These are phyloP conservation scores for Syzygium aromaticum DNA, from an alignment of 345 rosid genomes.

Conservation along the genomic window DNA sequence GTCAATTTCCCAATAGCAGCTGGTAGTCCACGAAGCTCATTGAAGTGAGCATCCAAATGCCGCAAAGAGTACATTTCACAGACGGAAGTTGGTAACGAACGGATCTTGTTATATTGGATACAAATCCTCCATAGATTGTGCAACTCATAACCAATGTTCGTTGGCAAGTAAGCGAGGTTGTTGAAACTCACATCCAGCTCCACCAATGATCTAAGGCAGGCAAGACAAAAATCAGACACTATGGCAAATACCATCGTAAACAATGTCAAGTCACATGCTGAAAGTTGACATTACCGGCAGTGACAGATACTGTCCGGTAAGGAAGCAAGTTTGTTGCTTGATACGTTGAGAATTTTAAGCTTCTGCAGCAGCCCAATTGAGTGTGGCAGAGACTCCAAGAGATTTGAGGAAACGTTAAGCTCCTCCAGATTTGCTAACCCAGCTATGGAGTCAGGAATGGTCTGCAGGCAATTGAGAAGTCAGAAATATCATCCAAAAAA, in stretches of 20 bases:
- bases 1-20: conserved; percentile 48
- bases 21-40: conserved; percentile 64
- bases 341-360: conserved; percentile 58
- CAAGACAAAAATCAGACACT: neutral
- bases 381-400: conserved; percentile 63
- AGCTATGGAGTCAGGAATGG: conserved; percentile 79
- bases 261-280: neutral
- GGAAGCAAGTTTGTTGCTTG: conserved; percentile 62
- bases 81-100: conserved; percentile 58
- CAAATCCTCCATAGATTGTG: conserved; percentile 48
- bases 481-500: neutral
- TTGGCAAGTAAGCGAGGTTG: conserved; percentile 64
- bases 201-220: conserved; percentile 40
- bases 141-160: conserved; percentile 70
- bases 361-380: conserved; percentile 67
- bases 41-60: conserved; percentile 77
- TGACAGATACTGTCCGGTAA: conserved; percentile 68
- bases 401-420: conserved; percentile 70
- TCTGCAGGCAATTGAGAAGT: conserved; percentile 21
- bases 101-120: conserved; percentile 69
- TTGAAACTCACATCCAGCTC: conserved; percentile 84
- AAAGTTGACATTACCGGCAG: conserved; percentile 51
- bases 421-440: conserved; percentile 74
- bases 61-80: conserved; percentile 64
- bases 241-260: neutral